Percentiles rank a stretch among this genome's conserved stretches.
Evolutionary conservation across 805 yeast species (phyloP).

Genomic region (Lipomyces sp.): DNA sequence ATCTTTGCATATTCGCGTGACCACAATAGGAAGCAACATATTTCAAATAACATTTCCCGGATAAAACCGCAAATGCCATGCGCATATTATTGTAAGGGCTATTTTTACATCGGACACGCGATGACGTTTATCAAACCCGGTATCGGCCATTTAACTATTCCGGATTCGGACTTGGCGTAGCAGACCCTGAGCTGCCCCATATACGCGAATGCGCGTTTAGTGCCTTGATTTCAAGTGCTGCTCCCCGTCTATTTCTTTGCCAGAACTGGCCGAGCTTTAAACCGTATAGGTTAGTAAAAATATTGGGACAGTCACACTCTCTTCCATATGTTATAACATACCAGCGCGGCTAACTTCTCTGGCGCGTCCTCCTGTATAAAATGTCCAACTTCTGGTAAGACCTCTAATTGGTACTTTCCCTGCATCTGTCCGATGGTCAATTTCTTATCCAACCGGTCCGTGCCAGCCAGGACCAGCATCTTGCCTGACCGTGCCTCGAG

Average conservation of each 20-base stretch:
- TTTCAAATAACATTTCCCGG: too few relatives aligned
- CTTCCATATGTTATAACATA: background rate
- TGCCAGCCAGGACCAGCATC: constrained; percentile 80
- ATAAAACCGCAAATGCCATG: too few relatives aligned
- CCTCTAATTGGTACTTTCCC: constrained; percentile 86
- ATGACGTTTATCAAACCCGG: too few relatives aligned
- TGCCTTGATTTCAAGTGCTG: constrained; percentile 19
- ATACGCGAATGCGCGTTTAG: background rate
- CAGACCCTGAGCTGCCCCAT: background rate
- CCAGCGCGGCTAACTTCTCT: constrained; percentile 56
- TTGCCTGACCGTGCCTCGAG: constrained; percentile 62
- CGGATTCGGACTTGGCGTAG: background rate
- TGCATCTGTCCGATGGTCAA: constrained; percentile 97
- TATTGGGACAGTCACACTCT: background rate
- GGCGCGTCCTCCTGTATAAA: constrained; percentile 95
- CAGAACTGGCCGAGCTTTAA: constrained; percentile 21
- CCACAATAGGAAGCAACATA: too few relatives aligned
- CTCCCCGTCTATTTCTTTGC: constrained; percentile 31
- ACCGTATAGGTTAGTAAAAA: background rate
- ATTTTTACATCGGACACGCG: too few relatives aligned
- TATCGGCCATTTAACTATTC: background rate
- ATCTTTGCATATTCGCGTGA: too few relatives aligned
- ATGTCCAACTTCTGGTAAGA: constrained; percentile 83
- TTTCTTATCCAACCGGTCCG: constrained; percentile 82
- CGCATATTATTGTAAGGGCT: too few relatives aligned